Base-by-base conservation (phyloP, 495 filamentous ascomycete genomes). In the Aspergillus kassunensis region DNA sequence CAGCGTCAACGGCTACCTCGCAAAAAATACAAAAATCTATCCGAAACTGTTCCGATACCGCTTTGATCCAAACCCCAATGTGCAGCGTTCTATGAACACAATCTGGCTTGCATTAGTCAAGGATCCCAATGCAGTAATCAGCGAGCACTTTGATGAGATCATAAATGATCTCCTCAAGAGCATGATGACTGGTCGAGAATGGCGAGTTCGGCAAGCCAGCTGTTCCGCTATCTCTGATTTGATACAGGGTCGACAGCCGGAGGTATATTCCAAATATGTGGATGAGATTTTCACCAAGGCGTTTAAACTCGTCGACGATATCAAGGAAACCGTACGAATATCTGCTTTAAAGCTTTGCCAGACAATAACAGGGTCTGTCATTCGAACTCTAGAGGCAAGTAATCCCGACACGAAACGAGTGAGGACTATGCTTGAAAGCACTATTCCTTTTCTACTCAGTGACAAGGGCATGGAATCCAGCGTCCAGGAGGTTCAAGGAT, bases 41-140 rank as follows among this genome's bases (percentile, higher is more conserved):
- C 89, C 91, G 2, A 96, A 96, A 65, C 77, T 98, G 6, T 98
- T 87, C 66, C 82, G 93, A 27, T 98, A 97, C 71, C 77, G 89
- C 25, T 97, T 96, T 43, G 93, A 98, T 68, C 93, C 93, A 0
- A 96, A 95, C 62, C 80, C 85, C 4, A 91, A 90, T 63, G 93
- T 97, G 18, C 88, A 89, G 61, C 83, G 84, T 36, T 91, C 91
- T 4, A 98, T 98, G 93, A 90, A 93, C 53, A 88, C 92, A 49
- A 98, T 98, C 56, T 97, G 93, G 93, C 88, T 86, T 59, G 85
- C 92, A 0, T 65, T 97, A 27, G 89, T 97, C 49, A 93, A 90
- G 63, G 90, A 96, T 51, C 77, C 87, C 9, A 81, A 79, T 2
- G 76, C 78, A 7, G 86, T 87, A 16, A 75, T 96, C 43, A 82